A percentile compares a stretch with the other conserved stretches of the same genome.
phyloP scores from a whole-genome alignment of 1,139 yeast species.

The Candida tetrigidarum region DNA sequence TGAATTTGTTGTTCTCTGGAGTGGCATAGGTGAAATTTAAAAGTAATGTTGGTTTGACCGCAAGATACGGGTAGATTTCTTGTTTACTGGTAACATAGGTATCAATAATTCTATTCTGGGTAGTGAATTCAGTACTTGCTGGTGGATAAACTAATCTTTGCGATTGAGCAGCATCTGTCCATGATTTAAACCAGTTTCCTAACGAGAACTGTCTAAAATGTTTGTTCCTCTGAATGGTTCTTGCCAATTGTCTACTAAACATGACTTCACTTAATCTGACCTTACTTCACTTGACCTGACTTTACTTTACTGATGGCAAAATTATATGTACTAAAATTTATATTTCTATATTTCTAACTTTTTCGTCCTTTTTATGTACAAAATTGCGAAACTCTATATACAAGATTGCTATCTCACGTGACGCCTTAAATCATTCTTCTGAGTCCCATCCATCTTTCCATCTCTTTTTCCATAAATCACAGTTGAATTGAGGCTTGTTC shows the following conservation, averaged over 20 bases:
- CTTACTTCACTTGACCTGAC: background rate
- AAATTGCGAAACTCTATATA: conserved; percentile 4
- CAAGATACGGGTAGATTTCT: conserved; percentile 60
- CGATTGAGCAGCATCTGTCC: conserved; percentile 17
- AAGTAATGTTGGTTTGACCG: conserved; percentile 63
- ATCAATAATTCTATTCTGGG: conserved; percentile 45
- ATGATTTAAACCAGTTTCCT: conserved; percentile 17
- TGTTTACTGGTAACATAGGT: conserved; percentile 47
- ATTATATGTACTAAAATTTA: too few species aligned
- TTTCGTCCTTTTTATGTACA: background rate
- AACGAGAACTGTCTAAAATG: conserved; percentile 25
- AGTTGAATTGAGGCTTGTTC: conserved; percentile 86
- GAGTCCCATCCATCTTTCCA: conserved; percentile 68
- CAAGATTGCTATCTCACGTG: conserved; percentile 5
- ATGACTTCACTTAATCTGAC: too few species aligned
- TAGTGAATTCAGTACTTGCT: conserved; percentile 37
- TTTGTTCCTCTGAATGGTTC: conserved; percentile 9
- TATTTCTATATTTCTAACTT: background rate
- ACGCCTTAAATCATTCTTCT: conserved; percentile 10
- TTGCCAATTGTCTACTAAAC: conserved; percentile 17
- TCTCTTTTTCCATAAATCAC: conserved; percentile 87
- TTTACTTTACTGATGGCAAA: background rate
- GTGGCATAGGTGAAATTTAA: conserved; percentile 80
- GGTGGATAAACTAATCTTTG: conserved; percentile 45
- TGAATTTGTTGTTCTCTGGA: conserved; percentile 60